Percentiles rank a stretch among this genome's conserved stretches.
Evolutionary conservation across 768 basidiomycete species (phyloP).

Genomic region (Calocybe cyanea): DNA sequence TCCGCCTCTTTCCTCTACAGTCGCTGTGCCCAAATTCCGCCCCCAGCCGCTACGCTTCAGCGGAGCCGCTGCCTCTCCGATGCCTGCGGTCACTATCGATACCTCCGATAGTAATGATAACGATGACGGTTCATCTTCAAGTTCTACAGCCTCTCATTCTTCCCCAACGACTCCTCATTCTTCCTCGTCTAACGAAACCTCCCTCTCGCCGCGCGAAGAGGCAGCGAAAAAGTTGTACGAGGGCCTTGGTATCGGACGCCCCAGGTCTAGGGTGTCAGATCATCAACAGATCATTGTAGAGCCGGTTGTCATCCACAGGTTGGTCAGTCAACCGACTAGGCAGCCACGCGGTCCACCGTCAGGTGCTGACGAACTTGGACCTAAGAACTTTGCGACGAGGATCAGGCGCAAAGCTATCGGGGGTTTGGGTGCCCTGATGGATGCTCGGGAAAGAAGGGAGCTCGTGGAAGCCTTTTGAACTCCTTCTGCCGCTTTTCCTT

Average conservation of each 20-base stretch:
- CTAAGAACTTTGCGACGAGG: constrained; percentile 85
- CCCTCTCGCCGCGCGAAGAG: constrained; percentile 84
- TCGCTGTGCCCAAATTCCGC: constrained; percentile 38
- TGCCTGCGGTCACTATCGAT: constrained; percentile 57
- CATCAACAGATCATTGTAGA: constrained; percentile 33
- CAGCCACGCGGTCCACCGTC: constrained; percentile 89
- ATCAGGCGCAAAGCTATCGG: constrained; percentile 83
- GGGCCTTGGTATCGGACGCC: constrained; percentile 81
- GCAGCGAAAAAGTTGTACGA: constrained; percentile 84
- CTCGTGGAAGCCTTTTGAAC: constrained; percentile 65
- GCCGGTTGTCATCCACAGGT: constrained; percentile 47
- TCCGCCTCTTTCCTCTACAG: constrained; percentile 36
- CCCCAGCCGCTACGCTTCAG: constrained; percentile 41
- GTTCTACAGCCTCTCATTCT: constrained; percentile 44
- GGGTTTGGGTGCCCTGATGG: constrained; percentile 75
- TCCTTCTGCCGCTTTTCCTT: constrained; percentile 12
- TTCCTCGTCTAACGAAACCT: constrained; percentile 54
- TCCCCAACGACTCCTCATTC: constrained; percentile 78
- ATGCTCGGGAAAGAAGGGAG: constrained; percentile 76
- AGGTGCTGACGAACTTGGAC: constrained; percentile 80
- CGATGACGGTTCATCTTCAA: constrained; percentile 57
- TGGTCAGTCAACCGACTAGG: constrained; percentile 70
- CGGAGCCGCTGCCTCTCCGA: constrained; percentile 43
- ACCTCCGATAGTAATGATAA: constrained; percentile 49
- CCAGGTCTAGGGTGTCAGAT: constrained; percentile 43